Base-by-base conservation (phyloP, 177 flowering plant species). In the Vitis hybrid region DNA sequence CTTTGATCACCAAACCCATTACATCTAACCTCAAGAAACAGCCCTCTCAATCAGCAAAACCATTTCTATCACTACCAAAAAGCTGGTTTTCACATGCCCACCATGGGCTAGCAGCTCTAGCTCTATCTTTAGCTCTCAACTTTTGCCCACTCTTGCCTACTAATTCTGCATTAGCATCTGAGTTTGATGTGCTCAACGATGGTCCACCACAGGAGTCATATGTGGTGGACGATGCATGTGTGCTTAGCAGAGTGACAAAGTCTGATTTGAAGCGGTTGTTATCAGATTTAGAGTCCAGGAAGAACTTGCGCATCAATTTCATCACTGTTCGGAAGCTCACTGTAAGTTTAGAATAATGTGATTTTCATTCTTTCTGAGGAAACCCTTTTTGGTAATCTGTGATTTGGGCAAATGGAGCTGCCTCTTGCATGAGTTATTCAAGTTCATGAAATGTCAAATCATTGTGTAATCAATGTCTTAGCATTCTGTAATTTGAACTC, bases 241-340 rank as follows among this genome's bases (percentile, higher is more conserved):
- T 96, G 58, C 93, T 96, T 59, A 96, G 97, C 68, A 78, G 91
- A 20, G 86, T 96, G 14, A 96, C 99, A 0, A 96, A 74, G 61
- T 86, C 97, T 18, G 99, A 96, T 71, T 71, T 93, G 84, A 93
- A 86, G 84, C 78, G 76, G 70, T 70, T 96, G 82, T 70, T 93
- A 66, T 78, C 96, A 26, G 98, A 93, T 80, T 83, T 96, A 80
- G 99, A 96, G 76, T 80, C 84, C 1, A 87, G 98, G 73, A 96
- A 96, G 83, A 87, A 89, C 15, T 65, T 88, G 63, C 89, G 73
- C 56, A 86, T 93, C 55, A 88, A 93, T 59, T 80, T 93, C 70
- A 75, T 96, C 76, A 96, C 97, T 26, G 94, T 96, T 65, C 81
- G 98, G 39, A 96, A 96, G 82, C 97, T 96, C 48, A 92, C 98